These are phyloP conservation scores for Sequoia sempervirens DNA, from an alignment of 75 land plant genomes.

Conservation along the genomic window DNA sequence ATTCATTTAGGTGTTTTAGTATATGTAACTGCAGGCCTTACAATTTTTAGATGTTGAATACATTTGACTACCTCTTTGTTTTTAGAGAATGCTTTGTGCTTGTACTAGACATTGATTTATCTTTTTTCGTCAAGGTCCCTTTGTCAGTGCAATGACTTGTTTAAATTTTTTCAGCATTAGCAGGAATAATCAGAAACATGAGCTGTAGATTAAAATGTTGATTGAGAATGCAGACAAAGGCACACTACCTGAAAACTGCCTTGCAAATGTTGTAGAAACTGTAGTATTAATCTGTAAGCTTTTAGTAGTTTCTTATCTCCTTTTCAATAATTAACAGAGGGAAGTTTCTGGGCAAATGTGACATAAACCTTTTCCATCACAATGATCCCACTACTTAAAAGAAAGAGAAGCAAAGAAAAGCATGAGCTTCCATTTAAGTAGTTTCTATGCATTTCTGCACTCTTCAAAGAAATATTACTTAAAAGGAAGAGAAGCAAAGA, in stretches of 20 bases:
- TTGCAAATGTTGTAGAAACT: not conserved
- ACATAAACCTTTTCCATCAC: not conserved
- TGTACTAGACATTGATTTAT: not conserved
- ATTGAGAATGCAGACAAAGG: not conserved
- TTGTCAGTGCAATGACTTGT: not conserved
- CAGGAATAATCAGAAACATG: not conserved
- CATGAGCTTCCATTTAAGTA: not conserved
- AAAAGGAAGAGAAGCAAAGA: not conserved
- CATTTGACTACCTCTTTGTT: not conserved
- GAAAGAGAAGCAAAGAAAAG: not conserved
- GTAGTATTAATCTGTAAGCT: not conserved
- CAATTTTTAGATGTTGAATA: not conserved
- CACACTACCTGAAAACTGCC: not conserved
- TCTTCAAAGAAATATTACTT: not conserved
- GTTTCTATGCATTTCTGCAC: not conserved
- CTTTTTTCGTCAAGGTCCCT: not conserved
- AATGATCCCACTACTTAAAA: not conserved
- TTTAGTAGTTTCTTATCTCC: not conserved
- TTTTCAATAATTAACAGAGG: not conserved
- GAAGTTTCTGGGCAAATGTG: not conserved
- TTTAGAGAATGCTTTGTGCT: not conserved
- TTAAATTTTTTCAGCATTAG: not conserved
- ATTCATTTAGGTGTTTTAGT: not conserved
- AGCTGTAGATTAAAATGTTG: not conserved
- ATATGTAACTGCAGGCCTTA: not conserved